These are phyloP conservation scores for Boletus speciosus DNA, from an alignment of 768 basidiomycete species.

Conservation along the genomic window DNA sequence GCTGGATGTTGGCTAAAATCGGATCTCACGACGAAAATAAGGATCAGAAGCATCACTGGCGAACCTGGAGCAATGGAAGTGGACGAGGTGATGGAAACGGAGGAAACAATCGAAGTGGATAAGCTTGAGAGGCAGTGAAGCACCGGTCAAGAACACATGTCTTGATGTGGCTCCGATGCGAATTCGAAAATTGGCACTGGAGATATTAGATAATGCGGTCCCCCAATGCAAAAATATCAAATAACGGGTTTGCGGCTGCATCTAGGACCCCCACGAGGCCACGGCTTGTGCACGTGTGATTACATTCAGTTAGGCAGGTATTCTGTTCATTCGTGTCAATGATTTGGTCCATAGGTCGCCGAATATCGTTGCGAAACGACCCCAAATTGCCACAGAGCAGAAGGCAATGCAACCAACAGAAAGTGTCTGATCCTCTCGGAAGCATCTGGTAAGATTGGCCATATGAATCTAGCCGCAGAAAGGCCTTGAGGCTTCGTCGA, in stretches of 20 bases:
- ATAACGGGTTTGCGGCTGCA: not conserved
- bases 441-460: not conserved
- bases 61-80: conserved; percentile 4
- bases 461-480: not conserved
- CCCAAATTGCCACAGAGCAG: not conserved
- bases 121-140: not conserved
- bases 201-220: not conserved
- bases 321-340: not conserved
- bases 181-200: not conserved
- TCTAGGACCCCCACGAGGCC: not conserved
- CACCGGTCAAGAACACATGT: not conserved
- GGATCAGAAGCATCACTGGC: not conserved
- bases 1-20: too few species aligned
- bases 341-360: not conserved
- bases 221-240: not conserved
- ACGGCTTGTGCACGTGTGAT: not conserved
- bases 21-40: not conserved
- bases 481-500: not conserved
- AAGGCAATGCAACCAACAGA: not conserved
- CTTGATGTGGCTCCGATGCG: too few species aligned
- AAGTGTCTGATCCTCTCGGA: not conserved
- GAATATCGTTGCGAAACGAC: not conserved
- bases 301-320: not conserved
- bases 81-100: not conserved
- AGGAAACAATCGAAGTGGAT: not conserved